phyloP scores from a whole-genome alignment of 2,329 filamentous ascomycete genomes.

The Teratosphaeria destructans region DNA sequence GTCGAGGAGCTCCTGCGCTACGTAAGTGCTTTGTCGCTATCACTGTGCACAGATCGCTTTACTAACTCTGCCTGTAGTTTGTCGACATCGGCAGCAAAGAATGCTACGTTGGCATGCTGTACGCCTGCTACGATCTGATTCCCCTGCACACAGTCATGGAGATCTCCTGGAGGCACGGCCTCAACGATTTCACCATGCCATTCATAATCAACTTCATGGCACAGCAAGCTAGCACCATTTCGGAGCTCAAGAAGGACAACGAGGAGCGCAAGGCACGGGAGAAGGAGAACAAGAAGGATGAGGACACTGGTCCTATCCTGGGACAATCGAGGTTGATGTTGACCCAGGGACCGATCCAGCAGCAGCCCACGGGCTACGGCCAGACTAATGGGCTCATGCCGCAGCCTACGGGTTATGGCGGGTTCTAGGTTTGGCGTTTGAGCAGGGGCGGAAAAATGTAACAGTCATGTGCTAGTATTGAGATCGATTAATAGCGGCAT shows the following conservation, averaged over 20 bases:
- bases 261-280: constrained; percentile 73
- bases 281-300: constrained; percentile 63
- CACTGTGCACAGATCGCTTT: background rate
- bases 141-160: constrained; percentile 87
- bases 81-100: constrained; percentile 98
- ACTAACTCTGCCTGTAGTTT: constrained; percentile 50
- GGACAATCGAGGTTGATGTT: constrained; percentile 86
- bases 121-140: constrained; percentile 95
- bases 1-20: constrained; percentile 94
- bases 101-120: constrained; percentile 99
- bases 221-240: constrained; percentile 80
- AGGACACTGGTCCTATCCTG: constrained; percentile 88
- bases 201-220: constrained; percentile 99
- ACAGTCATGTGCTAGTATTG: background rate
- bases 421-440: constrained; percentile 11
- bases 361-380: constrained; percentile 57
- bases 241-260: constrained; percentile 83
- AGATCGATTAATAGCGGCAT: background rate
- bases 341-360: constrained; percentile 67
- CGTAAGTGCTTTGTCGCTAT: constrained; percentile 54
- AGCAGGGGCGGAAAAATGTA: background rate
- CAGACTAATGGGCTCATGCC: constrained; percentile 83
- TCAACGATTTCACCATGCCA: constrained; percentile 96
- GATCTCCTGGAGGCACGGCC: constrained; percentile 90
- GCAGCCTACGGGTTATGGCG: constrained; percentile 55